These are phyloP conservation scores for Dothiorella sarmentorum DNA, from an alignment of 2,329 filamentous ascomycete genomes.

Conservation along the genomic window DNA sequence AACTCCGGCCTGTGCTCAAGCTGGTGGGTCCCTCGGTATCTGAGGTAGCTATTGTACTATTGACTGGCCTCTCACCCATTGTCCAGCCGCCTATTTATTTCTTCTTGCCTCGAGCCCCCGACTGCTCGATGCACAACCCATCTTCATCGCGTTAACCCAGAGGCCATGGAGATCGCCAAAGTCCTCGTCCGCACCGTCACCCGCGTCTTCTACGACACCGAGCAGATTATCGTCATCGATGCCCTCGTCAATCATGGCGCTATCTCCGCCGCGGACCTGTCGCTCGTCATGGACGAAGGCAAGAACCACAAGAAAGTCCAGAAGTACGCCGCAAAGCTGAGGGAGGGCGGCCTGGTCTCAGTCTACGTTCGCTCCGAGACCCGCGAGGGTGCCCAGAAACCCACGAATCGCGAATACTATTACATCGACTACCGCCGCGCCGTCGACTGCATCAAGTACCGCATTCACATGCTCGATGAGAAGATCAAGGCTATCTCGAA, in stretches of 20 bases:
- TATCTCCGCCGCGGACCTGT: conserved; percentile 82
- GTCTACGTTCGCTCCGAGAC: conserved; percentile 77
- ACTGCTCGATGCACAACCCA: not conserved
- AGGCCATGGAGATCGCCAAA: conserved; percentile 63
- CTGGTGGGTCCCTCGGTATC: no score
- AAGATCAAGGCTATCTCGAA: conserved; percentile 81
- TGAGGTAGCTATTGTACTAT: no score
- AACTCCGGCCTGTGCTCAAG: no score
- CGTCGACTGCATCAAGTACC: conserved; percentile 95
- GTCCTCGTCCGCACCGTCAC: conserved; percentile 81
- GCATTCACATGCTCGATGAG: conserved; percentile 82
- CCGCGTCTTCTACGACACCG: conserved; percentile 81
- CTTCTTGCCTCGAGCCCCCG: not conserved
- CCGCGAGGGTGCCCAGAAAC: conserved; percentile 75
- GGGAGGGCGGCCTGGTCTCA: conserved; percentile 79
- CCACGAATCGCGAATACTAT: conserved; percentile 88
- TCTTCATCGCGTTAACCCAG: not conserved
- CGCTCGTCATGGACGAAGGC: conserved; percentile 67
- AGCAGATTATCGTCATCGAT: conserved; percentile 78
- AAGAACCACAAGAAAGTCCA: conserved; percentile 91
- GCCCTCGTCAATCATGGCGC: conserved; percentile 73
- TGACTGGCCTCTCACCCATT: no score
- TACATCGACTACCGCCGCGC: conserved; percentile 94
- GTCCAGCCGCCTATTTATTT: not conserved
- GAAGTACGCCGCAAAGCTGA: conserved; percentile 79